A percentile compares a stretch with the other conserved stretches of the same genome.
Evolutionary conservation across 2,329 filamentous ascomycete species (phyloP).

Genomic region (Tolypocladium ophioglossoides): DNA sequence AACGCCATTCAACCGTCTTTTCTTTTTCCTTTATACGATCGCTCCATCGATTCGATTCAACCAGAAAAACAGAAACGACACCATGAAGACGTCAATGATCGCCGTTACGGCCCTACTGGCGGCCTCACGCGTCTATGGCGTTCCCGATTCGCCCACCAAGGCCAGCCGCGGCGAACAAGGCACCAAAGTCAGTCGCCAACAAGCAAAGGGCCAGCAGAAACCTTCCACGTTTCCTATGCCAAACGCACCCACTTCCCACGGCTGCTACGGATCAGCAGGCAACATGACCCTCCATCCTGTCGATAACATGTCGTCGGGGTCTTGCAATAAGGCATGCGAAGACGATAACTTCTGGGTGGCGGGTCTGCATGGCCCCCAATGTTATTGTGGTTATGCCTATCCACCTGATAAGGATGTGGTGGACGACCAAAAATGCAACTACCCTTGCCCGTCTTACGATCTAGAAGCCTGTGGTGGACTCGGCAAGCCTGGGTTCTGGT

Average conservation of each 20-base stretch:
- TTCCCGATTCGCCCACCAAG: slow-evolving; percentile 6
- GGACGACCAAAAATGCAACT: slow-evolving; percentile 50
- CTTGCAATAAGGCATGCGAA: slow-evolving; percentile 30
- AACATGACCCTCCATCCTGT: slow-evolving; percentile 21
- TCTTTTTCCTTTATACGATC: slow-evolving; percentile 9
- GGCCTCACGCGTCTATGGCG: slow-evolving; percentile 13
- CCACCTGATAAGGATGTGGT: slow-evolving; percentile 47
- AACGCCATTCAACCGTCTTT: neutral
- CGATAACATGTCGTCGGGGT: slow-evolving; percentile 23
- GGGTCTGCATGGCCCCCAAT: slow-evolving; percentile 51
- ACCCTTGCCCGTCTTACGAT: slow-evolving; percentile 52
- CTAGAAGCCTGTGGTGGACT: slow-evolving; percentile 47
- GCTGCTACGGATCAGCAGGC: slow-evolving; percentile 37
- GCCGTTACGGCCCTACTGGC: slow-evolving; percentile 17
- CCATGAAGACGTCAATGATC: slow-evolving; percentile 21
- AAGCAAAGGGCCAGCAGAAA: slow-evolving; percentile 15
- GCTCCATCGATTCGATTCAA: slow-evolving; percentile 1
- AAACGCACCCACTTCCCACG: slow-evolving; percentile 32
- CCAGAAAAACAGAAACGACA: neutral
- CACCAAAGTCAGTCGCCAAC: neutral
- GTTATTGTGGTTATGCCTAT: slow-evolving; percentile 62
- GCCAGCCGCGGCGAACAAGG: neutral
- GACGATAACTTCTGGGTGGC: slow-evolving; percentile 43
- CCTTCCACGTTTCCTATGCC: slow-evolving; percentile 25
- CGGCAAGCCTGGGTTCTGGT: slow-evolving; percentile 19